Base-by-base conservation (phyloP, 2,329 filamentous ascomycete species). In the Alternaria postmessia region DNA sequence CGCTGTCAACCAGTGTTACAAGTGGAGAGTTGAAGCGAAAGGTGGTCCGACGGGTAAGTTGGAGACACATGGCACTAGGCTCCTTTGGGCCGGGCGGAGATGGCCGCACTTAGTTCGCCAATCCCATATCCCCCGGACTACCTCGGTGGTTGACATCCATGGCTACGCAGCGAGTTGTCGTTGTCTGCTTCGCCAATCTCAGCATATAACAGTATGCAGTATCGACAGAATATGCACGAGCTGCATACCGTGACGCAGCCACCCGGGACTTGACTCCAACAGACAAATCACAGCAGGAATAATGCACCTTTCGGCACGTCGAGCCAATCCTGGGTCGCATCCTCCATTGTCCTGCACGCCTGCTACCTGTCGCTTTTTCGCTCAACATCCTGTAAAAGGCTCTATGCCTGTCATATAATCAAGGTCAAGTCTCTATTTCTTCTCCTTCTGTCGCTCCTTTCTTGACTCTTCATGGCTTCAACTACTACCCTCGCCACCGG, bases 361-460 rank as follows among this genome's bases (percentile, higher is more conserved):
- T 54, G 39, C 64, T 61, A 64, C 62, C 49, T 49, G 66, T 70
- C 66, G 34, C 58, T 68, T 70, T 56, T 61, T 69, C 59, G 47
- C 38, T 11, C 32, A 20, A 54, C 36, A 36, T 42, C 39, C 20
- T 42, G 32, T 60, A 64, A 57, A 62, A 64, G 59, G 32, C 26
- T 30, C 26, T 34, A 30, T 16, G 34, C 24, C 24, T 51, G 39
- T n/a, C 30, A 3, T 26, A 20, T 39, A 24, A 5, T 1, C 14
- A 38, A 18, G 24, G 34, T 30, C 11, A 34, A n/a, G 39, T 20
- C 5, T 34, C 22, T 49, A 7, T 36, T 38, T 12, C 32, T 52
- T 30, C 24, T 38, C 11, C 20, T 42, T 22, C 51, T 32, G 41
- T 51, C 51, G 51, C 30, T 51, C 32, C 14, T 34, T 49, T 20